Percentiles rank a stretch among this genome's conserved stretches.
Evolutionary conservation across 495 filamentous ascomycete genomes (phyloP).

Genomic region (Aspergillus panamensis): DNA sequence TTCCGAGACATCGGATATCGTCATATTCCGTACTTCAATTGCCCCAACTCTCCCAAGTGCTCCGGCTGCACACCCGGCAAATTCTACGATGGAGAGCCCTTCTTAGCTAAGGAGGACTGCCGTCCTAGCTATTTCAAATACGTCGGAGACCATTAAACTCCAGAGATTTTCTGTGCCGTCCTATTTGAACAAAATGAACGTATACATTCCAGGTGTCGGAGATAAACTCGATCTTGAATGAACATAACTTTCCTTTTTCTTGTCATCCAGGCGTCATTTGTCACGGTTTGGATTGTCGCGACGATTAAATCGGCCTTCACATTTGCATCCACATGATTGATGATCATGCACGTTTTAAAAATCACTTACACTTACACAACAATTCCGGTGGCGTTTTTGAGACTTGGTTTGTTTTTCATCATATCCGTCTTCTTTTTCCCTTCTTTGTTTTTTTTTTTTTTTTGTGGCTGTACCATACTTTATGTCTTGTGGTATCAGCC

Average conservation of each 20-base stretch:
- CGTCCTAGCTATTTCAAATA: conserved; percentile 96
- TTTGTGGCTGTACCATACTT: neutral
- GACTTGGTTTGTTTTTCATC: conserved; percentile 12
- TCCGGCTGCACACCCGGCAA: conserved; percentile 79
- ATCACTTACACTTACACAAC: conserved; percentile 24
- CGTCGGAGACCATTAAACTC: conserved; percentile 70
- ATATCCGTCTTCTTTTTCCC: neutral
- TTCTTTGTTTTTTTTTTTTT: conserved; percentile 4
- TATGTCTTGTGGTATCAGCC: conserved; percentile 13
- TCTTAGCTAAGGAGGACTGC: conserved; percentile 87
- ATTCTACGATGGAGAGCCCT: conserved; percentile 83
- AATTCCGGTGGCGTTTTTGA: conserved; percentile 25
- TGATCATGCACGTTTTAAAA: conserved; percentile 34
- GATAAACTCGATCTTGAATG: neutral
- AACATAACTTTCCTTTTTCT: neutral
- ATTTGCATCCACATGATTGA: conserved; percentile 21
- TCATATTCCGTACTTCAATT: conserved; percentile 98
- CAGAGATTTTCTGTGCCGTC: neutral
- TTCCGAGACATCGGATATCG: conserved; percentile 99
- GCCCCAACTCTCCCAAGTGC: conserved; percentile 94
- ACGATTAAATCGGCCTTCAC: conserved; percentile 6
- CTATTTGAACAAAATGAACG: neutral
- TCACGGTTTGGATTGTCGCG: neutral
- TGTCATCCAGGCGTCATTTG: neutral
- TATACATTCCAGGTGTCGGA: neutral